Evolutionary conservation across 495 filamentous ascomycete genomes (phyloP).

Genomic region (Neurospora sp.): DNA sequence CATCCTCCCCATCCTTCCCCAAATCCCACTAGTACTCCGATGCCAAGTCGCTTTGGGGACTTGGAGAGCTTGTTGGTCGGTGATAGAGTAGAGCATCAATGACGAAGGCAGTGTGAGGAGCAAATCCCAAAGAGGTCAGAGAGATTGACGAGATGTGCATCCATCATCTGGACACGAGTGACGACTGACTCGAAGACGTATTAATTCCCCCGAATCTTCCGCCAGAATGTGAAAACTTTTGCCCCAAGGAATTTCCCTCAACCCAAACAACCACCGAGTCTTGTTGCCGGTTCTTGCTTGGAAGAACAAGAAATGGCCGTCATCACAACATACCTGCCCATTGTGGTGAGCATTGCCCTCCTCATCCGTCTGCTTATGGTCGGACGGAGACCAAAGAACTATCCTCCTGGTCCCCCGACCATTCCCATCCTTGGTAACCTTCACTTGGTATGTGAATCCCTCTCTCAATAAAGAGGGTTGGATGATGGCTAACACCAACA

Average conservation of each 20-base stretch:
- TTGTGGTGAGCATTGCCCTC: constrained; percentile 15
- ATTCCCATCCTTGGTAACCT: constrained; percentile 27
- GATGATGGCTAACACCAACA: background rate
- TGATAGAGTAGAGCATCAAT: background rate
- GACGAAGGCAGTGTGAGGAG: background rate
- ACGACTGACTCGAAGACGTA: background rate
- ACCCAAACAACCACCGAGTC: background rate
- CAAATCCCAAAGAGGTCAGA: background rate
- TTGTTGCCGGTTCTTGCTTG: background rate
- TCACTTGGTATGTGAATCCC: constrained; percentile 14
- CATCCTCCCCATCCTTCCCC: background rate
- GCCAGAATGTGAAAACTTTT: background rate
- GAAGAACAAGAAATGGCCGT: constrained; percentile 10
- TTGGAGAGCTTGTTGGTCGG: background rate
- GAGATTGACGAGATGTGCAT: background rate
- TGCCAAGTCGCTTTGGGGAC: background rate
- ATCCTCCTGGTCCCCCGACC: constrained; percentile 25
- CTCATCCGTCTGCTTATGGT: constrained; percentile 16
- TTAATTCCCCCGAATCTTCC: background rate
- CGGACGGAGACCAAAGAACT: constrained; percentile 20
- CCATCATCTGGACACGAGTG: background rate
- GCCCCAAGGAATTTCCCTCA: background rate
- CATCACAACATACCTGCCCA: constrained; percentile 10
- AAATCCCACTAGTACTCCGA: constrained; percentile 18
- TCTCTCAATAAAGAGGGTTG: background rate